Evolutionary conservation across 148 eudicot species (phyloP).

Genomic region (Polygonum maritimum): DNA sequence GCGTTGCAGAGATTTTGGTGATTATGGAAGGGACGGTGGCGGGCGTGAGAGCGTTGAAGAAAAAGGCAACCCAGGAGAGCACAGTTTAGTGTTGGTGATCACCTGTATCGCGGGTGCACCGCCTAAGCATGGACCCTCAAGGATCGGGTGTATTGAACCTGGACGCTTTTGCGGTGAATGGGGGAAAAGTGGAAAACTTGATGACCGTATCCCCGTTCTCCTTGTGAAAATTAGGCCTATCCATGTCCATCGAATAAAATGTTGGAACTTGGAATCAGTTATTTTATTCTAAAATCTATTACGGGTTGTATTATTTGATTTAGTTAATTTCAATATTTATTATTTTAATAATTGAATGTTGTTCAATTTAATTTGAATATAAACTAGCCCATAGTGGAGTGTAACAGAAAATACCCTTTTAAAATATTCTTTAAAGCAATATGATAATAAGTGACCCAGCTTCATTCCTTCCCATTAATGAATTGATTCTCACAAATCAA

Average conservation of each 20-base stretch:
- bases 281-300: no score
- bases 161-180: not conserved
- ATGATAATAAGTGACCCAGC: no score
- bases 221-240: not conserved
- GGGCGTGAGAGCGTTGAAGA: constrained; percentile 4
- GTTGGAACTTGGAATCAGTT: no score
- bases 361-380: no score
- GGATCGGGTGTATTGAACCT: not conserved
- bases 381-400: no score
- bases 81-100: not conserved
- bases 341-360: no score
- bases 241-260: no score
- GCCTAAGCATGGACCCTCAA: not conserved
- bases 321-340: no score
- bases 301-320: no score
- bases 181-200: not conserved
- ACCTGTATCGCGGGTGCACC: constrained; percentile 8
- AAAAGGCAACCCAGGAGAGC: not conserved
- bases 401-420: no score
- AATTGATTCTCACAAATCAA: not conserved
- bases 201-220: not conserved
- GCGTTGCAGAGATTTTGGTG: not conserved
- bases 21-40: not conserved
- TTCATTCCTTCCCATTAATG: not conserved
- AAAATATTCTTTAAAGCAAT: no score